Evolutionary conservation across 306 rosid genomes (phyloP).

Genomic region (Malus orientalis): DNA sequence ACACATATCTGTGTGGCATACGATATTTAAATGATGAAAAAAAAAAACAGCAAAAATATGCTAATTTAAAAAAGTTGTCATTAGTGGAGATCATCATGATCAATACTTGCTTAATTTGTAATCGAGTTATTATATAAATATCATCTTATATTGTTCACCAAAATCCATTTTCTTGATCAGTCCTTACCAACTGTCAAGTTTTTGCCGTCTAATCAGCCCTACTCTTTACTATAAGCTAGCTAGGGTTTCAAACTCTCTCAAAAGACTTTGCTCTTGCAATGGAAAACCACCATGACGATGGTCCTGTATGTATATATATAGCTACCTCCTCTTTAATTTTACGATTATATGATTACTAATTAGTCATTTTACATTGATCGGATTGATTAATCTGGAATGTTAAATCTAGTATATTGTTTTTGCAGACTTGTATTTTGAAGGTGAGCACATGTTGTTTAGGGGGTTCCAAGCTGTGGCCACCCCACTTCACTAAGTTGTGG

Average conservation of each 20-base stretch:
- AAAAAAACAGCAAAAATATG: neutral
- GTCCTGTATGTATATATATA: neutral
- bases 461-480: neutral
- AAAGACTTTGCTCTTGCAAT: neutral
- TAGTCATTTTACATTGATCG: neutral
- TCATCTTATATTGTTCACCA: neutral
- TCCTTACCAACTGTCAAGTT: neutral
- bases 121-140: neutral
- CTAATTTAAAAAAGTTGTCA: neutral
- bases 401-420: neutral
- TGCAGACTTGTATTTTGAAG: neutral
- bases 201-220: neutral
- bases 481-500: neutral
- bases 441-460: neutral
- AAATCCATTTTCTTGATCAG: neutral
- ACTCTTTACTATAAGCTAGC: neutral
- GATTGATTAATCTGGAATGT: neutral
- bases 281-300: conserved; percentile 3
- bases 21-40: no score
- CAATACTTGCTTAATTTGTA: neutral
- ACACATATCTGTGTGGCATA: no score
- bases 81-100: neutral
- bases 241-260: neutral
- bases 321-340: neutral
- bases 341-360: neutral